phyloP scores from a whole-genome alignment of 805 yeast species.

The Limtongia smithiae region DNA sequence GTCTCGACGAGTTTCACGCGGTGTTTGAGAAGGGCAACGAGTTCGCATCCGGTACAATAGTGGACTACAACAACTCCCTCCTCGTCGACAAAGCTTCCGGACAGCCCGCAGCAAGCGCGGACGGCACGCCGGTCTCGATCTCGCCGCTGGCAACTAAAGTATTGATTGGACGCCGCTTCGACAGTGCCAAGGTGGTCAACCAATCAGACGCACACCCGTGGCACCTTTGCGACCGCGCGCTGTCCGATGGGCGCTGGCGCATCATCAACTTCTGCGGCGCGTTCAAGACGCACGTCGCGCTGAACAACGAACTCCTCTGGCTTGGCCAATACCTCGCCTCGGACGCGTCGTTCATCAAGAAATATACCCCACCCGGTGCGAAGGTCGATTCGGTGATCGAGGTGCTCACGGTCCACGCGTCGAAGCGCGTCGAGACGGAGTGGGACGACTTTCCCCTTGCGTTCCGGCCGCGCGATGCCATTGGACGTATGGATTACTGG shows the following conservation, averaged over 20 bases:
- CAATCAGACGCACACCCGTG: constrained; percentile 35
- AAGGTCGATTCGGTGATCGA: constrained; percentile 35
- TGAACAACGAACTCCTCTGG: constrained; percentile 2
- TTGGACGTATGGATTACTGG: constrained; percentile 33
- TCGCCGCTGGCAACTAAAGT: constrained; percentile 31
- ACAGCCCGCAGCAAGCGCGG: not conserved
- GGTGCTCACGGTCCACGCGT: constrained; percentile 33
- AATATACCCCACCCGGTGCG: constrained; percentile 36
- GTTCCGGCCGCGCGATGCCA: constrained; percentile 30
- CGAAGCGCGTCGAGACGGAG: constrained; percentile 30
- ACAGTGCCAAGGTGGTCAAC: constrained; percentile 30
- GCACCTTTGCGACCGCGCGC: constrained; percentile 32
- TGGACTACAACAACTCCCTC: constrained; percentile 33
- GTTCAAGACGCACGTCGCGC: constrained; percentile 14
- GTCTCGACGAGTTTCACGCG: constrained; percentile 34
- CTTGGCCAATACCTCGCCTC: constrained; percentile 17
- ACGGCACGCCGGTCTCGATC: constrained; percentile 1
- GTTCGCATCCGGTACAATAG: constrained; percentile 38
- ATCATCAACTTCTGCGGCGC: constrained; percentile 36
- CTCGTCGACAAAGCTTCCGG: constrained; percentile 19
- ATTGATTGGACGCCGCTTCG: constrained; percentile 35
- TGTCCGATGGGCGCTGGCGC: constrained; percentile 38
- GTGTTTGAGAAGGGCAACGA: constrained; percentile 35
- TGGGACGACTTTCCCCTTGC: constrained; percentile 35
- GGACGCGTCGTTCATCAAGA: constrained; percentile 16